Evolutionary conservation across 305 asterid species (phyloP), one percentile per base, ranked within the genome.

Genomic region (Solanum aculeatissimum): DNA sequence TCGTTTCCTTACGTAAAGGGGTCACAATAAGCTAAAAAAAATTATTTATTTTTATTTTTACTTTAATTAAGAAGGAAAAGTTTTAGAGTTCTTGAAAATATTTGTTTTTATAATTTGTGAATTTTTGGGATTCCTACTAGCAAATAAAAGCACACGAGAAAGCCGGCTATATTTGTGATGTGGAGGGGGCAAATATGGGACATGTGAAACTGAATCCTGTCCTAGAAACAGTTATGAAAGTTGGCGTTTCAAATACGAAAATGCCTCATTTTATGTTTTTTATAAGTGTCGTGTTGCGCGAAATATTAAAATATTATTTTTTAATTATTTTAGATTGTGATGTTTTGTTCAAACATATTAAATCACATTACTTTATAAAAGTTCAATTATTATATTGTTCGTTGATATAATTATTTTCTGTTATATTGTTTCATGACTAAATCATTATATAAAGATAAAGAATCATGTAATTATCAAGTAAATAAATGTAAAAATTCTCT

Each of bases 191-290:
- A 81, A 43, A 85, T 84, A 88, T 84, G 45, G 40, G 60, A 40
- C 75, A 71, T 80, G 85, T 84, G 92, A 92, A 91, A 74, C 12
- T 25, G 65, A 54, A 25, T 82, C 9, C 35, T 87, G 88, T 87
- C 87, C 87, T 9, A 27, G 54, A 84, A 86, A 85, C 92, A 87
- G 95, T 92, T 90, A 65, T 81, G 91, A 88, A 85, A 90, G 91
- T 92, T 89, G 91, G 89, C 86, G 84, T 85, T 65, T 65, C 42
- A 45, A 62, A 82, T 66, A 83, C 65, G 86, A 49, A 8, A 75
- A 49, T 15, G 35, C 51, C 29, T 81, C 1, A 15, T 38, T 13
- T 62, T 7, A 60, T 35, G 55, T 14, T 45, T 27, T 21, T 47
- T n/a, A n/a, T n/a, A n/a, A n/a, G n/a, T n/a, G n/a, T n/a, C 4